Conservation (phyloP, 179 eudicot species). For the Drosera spatulata region DNA sequence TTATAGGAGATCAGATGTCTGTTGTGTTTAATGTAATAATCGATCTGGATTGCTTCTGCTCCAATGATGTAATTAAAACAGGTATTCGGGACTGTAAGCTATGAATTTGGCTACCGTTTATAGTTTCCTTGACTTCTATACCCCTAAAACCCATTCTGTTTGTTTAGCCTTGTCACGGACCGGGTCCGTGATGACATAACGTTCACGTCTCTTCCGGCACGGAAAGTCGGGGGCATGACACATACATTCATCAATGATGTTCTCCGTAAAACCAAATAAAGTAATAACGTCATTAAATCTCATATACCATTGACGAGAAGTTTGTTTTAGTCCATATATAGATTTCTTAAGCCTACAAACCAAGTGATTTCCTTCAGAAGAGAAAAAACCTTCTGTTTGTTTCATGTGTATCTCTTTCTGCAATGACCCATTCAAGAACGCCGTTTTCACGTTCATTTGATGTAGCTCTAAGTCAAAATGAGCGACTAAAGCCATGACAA, state of each 20-base stretch:
- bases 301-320: slow-evolving; percentile 3
- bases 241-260: slow-evolving; percentile 5
- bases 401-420: not conserved
- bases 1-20: too few relatives aligned
- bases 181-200: too few relatives aligned
- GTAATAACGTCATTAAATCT: slow-evolving; percentile 2
- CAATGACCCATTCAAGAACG: not conserved
- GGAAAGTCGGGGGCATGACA: too few relatives aligned
- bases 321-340: slow-evolving; percentile 9
- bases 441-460: slow-evolving; percentile 9
- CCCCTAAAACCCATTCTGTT: too few relatives aligned
- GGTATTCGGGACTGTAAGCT: too few relatives aligned
- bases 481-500: slow-evolving; percentile 1
- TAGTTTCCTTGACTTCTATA: too few relatives aligned
- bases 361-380: not conserved
- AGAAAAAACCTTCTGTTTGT: not conserved
- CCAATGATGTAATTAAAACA: too few relatives aligned
- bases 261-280: not conserved
- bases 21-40: too few relatives aligned
- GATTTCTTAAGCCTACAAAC: not conserved
- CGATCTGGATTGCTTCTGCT: too few relatives aligned
- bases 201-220: too few relatives aligned
- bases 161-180: too few relatives aligned
- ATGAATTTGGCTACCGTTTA: too few relatives aligned
- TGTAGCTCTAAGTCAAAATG: slow-evolving; percentile 1